Base-by-base conservation (phyloP, 75 land plant genomes). In the Adiantum capillusveneris region DNA sequence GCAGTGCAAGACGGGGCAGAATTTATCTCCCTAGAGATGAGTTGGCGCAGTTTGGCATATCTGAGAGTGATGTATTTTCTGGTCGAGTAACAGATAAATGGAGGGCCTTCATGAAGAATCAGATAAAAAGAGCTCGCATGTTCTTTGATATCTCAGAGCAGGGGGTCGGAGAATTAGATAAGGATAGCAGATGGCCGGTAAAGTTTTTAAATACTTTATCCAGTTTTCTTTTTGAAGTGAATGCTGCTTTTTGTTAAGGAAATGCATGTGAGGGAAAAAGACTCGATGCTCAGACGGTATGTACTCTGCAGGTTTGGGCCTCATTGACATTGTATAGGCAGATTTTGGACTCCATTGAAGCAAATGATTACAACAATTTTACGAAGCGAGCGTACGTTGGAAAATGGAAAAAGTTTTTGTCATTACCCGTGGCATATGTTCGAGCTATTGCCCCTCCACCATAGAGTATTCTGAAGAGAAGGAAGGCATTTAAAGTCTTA, bases 1-100 rank as follows among this genome's bases (percentile, higher is more conserved):
- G 17, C 63, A 92, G 97, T 76, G 94, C 94, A 16, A 60, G 84
- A 27, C 70, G 97, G 25, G 86, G 95, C 51, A 73, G 97, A 56
- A 63, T 92, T 25, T 92, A 92, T 54, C 76, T 92, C 16, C 97
- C 97, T 34, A 85, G 83, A 50, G 97, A 91, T 68, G 97, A 91
- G 53, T 65, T 91, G 1, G 86, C 81, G 26, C 71, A 58, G 2
- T 81, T 80, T 50, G 89, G 97, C 21, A 62, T 92, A 20, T 72
- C 76, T 0, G 97, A 91, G 21, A 84, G 87, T 22, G 93, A 91
- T 62, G 87, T 91, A 29, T 75, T 87, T 28, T 56, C 65, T 13
- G 89, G 88, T 17, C 65, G 67, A 61, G 89, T 91, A 9, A 91
- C 97, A 0, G 81, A 84, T 46, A 91, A 84, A 67, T 91, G 97